Evolutionary conservation across 108 stramenopile genomes (phyloP).

Genomic region (Cyclotella distinguenda): DNA sequence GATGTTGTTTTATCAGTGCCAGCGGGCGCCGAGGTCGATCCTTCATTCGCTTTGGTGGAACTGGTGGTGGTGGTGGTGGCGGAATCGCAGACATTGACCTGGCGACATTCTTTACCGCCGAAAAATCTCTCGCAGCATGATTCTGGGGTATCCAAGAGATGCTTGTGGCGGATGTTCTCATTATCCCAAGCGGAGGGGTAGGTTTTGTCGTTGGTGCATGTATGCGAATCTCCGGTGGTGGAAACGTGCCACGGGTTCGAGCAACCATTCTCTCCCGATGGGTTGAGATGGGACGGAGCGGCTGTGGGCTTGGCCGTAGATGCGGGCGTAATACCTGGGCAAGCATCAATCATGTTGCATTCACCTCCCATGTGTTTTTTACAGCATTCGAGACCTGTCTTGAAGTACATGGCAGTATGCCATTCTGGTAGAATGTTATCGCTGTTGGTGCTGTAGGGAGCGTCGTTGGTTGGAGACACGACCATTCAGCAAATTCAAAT

Average conservation of each 20-base stretch:
- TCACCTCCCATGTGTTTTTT: neutral
- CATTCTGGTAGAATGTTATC: neutral
- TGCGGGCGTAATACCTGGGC: neutral
- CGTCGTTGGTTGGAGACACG: too few relatives aligned
- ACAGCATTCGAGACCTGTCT: neutral
- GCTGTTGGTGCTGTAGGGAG: conserved; percentile 1
- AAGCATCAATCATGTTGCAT: neutral
- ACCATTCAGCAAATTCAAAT: too few relatives aligned
- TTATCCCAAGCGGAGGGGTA: neutral
- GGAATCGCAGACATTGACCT: neutral
- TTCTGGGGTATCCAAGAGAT: neutral
- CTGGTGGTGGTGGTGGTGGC: neutral
- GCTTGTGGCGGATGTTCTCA: neutral
- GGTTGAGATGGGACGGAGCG: too few relatives aligned
- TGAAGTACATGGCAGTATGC: neutral
- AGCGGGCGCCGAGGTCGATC: neutral
- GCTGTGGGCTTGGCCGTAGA: neutral
- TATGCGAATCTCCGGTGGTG: neutral
- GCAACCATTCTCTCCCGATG: too few relatives aligned
- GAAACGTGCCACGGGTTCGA: neutral
- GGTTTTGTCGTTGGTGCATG: neutral
- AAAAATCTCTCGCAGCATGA: neutral
- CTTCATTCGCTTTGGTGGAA: too few relatives aligned
- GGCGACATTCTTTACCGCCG: neutral
- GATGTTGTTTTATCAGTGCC: neutral